Base-by-base conservation (phyloP, 495 filamentous ascomycete species). In the Neurospora intermedia region DNA sequence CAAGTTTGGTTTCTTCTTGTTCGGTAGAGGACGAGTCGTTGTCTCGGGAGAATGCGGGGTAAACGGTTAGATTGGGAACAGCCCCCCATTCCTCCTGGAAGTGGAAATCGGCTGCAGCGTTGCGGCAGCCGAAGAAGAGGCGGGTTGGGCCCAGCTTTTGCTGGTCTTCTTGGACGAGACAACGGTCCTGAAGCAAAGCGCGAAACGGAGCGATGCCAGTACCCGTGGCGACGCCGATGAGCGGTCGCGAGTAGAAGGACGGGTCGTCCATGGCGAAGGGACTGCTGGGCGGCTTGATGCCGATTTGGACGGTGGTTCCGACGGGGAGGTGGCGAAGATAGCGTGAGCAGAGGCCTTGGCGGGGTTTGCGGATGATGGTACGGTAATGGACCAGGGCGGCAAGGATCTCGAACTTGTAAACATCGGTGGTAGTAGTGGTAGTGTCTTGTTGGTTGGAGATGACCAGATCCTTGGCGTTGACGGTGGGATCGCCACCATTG, bases 161-260 rank as follows among this genome's bases (percentile, higher is more conserved):
- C 2, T 83, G 75, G 2, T 73, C 62, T 9, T 73, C 62, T 9
- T 77, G 69, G 15, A 45, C 73, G 6, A 41, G 35, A 6, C 27
- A 43, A 43, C 92, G 85, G 75, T 97, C 90, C 84, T 91, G 90
- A 20, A 96, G 84, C 73, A 98, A 84, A 2, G 92, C 88, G 1
- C 94, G 88, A 78, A 97, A 90, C 0, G 96, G 96, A 1, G 96
- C 96, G 40, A 99, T 83, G 10, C 96, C 96, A 0, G 96, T 99
- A 13, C 96, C 96, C 0, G 96, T 91, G 3, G 91, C 94, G 45
- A 99, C 88, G 79, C 97, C 89, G 43, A 99, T 82, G 2, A 93
- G 84, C 2, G 96, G 92, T 66, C 79, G 72, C 70, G 66, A 39
- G 18, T 75, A 70, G 10, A 72, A 70, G 1, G 43, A 35, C 2